A percentile compares a stretch with the other conserved stretches of the same genome.
Evolutionary conservation across 352 stramenopile species (phyloP).

Genomic region (Pythium aristosporum): DNA sequence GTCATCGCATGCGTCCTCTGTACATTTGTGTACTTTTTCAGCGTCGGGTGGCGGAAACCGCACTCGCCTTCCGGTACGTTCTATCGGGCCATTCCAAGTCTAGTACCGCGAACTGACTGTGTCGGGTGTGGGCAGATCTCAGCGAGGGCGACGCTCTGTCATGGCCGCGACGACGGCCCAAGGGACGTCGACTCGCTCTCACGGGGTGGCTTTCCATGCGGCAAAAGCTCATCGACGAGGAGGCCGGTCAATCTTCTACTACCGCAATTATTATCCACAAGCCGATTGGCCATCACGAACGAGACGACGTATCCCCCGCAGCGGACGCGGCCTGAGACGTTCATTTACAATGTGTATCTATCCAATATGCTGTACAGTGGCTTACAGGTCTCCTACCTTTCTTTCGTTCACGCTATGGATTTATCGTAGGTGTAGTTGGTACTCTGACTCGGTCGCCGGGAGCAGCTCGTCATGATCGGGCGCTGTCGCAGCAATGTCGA

Average conservation of each 20-base stretch:
- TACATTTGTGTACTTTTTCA: conserved; percentile 17
- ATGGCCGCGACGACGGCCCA: neutral
- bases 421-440: neutral
- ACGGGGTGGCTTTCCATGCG: conserved; percentile 16
- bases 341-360: too few relatives aligned
- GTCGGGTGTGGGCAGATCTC: too few relatives aligned
- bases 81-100: neutral
- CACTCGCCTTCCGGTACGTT: neutral
- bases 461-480: conserved; percentile 30
- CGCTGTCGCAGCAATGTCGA: conserved; percentile 27
- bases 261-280: too few relatives aligned
- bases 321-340: too few relatives aligned
- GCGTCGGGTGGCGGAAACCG: conserved; percentile 6
- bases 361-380: too few relatives aligned
- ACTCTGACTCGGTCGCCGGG: conserved; percentile 19
- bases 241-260: neutral
- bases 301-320: too few relatives aligned
- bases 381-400: neutral
- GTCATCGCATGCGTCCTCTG: conserved; percentile 1
- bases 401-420: neutral
- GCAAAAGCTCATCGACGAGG: conserved; percentile 21
- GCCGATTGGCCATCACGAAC: too few relatives aligned
- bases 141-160: too few relatives aligned
- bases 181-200: neutral
- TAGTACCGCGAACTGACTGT: neutral